Base-by-base conservation (phyloP, 306 rosid species). In the Abrus pulchellus region DNA sequence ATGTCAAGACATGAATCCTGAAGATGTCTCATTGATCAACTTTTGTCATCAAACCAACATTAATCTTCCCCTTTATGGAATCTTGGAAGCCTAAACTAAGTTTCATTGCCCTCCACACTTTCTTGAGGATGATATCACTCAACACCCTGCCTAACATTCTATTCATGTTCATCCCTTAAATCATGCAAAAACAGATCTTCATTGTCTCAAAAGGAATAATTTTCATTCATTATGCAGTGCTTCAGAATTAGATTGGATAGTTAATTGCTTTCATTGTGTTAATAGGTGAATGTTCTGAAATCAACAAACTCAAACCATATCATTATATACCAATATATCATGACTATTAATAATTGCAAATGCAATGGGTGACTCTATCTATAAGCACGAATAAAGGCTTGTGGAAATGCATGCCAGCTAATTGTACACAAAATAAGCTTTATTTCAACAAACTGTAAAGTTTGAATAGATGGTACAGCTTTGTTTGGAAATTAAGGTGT, bases 81-180 rank as follows among this genome's bases (percentile, higher is more conserved):
- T 53, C 59, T n/a, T 53, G 59, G 28, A 53, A 53, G 9, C 59
- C 59, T 53, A n/a, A n/a, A 53, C 29, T 53, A 53, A 53, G n/a
- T n/a, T 27, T 53, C 30, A 53, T 53, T 53, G n/a, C 0, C 3
- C 40, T 36, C 40, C 2, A 1, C 40, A 36, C 40, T 36, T 36
- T 36, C 40, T 36, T 36, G 40, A 36, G 40, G 4, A 36, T 2
- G 40, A 0, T 1, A 36, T 36, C 2, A 36, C 2, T 36, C 40
- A 36, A 36, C 40, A 36, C 40, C 40, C 40, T 4, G 4, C 40
- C 40, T 36, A 36, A 36, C 40, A 53, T 54, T 27, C 4, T 54
- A 1, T 54, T 54, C 27, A 54, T 1, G 33, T 54, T 54, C 4
- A 6, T 20, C 33, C 59, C 61, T 54, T 20, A 9, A 54, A 20